Evolutionary conservation across 176 grass and related monocot genomes (phyloP).

Genomic region (Avena sativa): DNA sequence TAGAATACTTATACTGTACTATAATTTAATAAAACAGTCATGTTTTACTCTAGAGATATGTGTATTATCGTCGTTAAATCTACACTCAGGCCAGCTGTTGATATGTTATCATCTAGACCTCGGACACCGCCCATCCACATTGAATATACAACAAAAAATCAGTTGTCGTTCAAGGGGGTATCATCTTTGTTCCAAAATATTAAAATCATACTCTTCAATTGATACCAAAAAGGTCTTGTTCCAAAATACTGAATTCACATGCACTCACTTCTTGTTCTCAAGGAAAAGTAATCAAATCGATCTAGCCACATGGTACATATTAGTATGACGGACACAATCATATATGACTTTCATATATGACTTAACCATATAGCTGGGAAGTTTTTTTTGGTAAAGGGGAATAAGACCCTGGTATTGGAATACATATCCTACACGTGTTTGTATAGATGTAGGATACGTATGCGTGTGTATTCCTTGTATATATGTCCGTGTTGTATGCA

Average conservation of each 20-base stretch:
- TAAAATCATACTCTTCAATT: background rate
- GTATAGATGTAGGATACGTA: too few species aligned
- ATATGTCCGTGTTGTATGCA: too few species aligned
- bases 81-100: background rate
- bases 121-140: too few species aligned
- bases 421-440: too few species aligned
- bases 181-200: background rate
- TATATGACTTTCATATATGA: too few species aligned
- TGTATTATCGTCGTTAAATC: background rate
- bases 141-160: too few species aligned
- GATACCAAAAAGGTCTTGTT: background rate
- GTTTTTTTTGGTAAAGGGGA: too few species aligned
- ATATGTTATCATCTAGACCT: too few species aligned
- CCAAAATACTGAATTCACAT: background rate
- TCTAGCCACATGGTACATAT: background rate
- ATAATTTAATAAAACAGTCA: background rate
- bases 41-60: background rate
- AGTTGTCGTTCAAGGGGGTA: too few species aligned
- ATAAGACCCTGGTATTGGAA: too few species aligned
- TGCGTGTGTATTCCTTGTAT: too few species aligned
- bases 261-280: background rate
- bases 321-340: background rate
- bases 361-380: background rate
- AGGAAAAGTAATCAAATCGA: background rate
- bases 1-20: background rate